A percentile compares a stretch with the other conserved stretches of the same genome.
These are phyloP conservation scores for Senna tora DNA, from an alignment of 306 rosid genomes.

Conservation along the genomic window DNA sequence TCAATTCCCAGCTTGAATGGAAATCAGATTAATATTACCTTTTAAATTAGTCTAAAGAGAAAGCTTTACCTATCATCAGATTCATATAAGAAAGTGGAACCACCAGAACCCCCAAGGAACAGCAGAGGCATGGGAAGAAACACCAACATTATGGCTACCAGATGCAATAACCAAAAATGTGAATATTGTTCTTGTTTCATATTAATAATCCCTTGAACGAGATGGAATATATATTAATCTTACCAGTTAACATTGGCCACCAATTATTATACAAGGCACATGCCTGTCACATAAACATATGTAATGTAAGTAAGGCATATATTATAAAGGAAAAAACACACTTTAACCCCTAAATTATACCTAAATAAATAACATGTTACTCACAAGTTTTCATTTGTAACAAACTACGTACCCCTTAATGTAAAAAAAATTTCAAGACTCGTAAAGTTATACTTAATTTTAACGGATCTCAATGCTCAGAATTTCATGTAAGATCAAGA, in stretches of 20 bases:
- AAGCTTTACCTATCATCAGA: conserved; percentile 55
- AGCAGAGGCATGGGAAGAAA: conserved; percentile 88
- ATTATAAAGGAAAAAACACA: too few relatives aligned
- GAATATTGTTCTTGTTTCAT: background rate
- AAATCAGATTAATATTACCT: background rate
- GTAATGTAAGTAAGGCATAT: too few relatives aligned
- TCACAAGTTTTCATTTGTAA: too few relatives aligned
- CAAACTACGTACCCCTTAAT: too few relatives aligned
- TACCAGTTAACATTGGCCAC: conserved; percentile 97
- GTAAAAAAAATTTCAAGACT: too few relatives aligned
- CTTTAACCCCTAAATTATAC: too few relatives aligned
- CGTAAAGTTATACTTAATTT: too few relatives aligned
- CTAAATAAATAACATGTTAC: too few relatives aligned
- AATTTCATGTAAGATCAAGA: too few relatives aligned
- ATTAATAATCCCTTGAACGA: background rate
- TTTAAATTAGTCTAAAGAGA: conserved; percentile 20
- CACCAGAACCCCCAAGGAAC: conserved; percentile 74
- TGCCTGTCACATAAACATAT: conserved; percentile 60
- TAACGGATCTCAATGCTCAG: too few relatives aligned
- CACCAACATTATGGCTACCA: conserved; percentile 74
- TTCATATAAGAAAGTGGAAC: conserved; percentile 54
- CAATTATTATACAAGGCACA: conserved; percentile 88
- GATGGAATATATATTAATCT: conserved; percentile 16
- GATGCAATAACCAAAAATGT: conserved; percentile 8
- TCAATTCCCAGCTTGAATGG: conserved; percentile 4